A percentile compares a stretch with the other conserved stretches of the same genome.
Conservation (phyloP, 805 yeast species). For the Candida ipomoeae region DNA sequence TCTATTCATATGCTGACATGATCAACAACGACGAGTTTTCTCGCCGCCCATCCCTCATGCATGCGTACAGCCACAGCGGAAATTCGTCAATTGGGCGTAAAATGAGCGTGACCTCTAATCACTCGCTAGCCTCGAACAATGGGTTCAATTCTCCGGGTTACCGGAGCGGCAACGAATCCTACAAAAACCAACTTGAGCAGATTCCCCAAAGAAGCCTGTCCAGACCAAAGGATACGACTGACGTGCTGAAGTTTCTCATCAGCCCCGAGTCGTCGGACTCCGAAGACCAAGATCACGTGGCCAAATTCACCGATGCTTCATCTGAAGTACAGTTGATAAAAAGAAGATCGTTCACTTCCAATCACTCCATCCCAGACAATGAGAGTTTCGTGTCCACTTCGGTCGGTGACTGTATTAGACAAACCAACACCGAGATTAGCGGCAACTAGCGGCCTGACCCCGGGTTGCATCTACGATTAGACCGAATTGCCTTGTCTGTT, state of each 20-base stretch:
- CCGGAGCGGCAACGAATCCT: neutral
- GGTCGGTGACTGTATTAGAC: conserved; percentile 39
- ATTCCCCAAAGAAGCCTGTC: neutral
- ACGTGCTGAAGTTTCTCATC: conserved; percentile 19
- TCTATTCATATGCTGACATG: conserved; percentile 79
- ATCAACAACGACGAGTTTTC: conserved; percentile 61
- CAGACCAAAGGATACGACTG: neutral
- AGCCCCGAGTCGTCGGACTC: conserved; percentile 26
- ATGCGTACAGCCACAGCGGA: conserved; percentile 32
- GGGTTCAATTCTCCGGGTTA: conserved; percentile 1
- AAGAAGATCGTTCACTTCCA: conserved; percentile 17
- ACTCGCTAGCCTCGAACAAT: conserved; percentile 9
- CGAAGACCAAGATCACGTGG: conserved; percentile 16
- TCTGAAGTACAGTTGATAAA: conserved; percentile 7
- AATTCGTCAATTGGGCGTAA: conserved; percentile 27
- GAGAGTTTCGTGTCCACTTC: conserved; percentile 37
- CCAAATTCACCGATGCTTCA: conserved; percentile 5
- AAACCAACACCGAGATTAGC: conserved; percentile 35
- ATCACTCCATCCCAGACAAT: conserved; percentile 20
- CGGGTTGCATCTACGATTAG: neutral
- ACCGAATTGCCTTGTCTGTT: neutral
- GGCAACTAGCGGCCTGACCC: conserved; percentile 15
- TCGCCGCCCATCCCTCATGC: conserved; percentile 56
- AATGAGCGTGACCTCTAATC: conserved; percentile 16
- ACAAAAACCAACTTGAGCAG: conserved; percentile 17